Percentiles rank a stretch among this genome's conserved stretches.
These are phyloP conservation scores for Nakaseomyces uthaithaninus DNA, from an alignment of 1,139 yeast species.

Conservation along the genomic window DNA sequence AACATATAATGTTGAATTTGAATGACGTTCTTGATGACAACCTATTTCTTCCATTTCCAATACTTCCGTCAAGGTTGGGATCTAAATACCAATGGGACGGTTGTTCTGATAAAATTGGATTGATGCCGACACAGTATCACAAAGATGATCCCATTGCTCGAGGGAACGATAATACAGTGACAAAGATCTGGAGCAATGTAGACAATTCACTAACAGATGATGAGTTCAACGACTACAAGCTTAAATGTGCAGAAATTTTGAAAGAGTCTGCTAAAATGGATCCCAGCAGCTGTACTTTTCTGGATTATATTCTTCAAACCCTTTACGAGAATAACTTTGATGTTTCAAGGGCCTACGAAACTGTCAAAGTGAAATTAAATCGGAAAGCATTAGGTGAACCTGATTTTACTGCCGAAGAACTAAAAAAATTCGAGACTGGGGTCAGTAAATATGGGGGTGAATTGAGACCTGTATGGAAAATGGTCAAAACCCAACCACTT, in stretches of 20 bases:
- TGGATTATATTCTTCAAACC: slow-evolving; percentile 59
- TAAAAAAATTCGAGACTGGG: slow-evolving; percentile 64
- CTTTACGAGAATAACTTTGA: slow-evolving; percentile 49
- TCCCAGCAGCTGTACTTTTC: slow-evolving; percentile 60
- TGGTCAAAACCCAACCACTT: slow-evolving; percentile 60
- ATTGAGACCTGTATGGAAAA: slow-evolving; percentile 59
- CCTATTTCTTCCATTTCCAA: slow-evolving; percentile 24
- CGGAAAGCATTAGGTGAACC: slow-evolving; percentile 66
- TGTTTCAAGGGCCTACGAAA: slow-evolving; percentile 38
- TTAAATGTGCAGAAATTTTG: slow-evolving; percentile 41
- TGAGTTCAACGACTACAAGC: slow-evolving; percentile 46
- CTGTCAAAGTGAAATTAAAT: slow-evolving; percentile 38
- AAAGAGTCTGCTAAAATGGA: slow-evolving; percentile 48
- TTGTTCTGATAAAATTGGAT: slow-evolving; percentile 13
- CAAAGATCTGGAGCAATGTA: slow-evolving; percentile 58
- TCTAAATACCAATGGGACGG: slow-evolving; percentile 28
- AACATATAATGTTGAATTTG: slow-evolving; percentile 18
- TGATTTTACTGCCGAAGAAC: slow-evolving; percentile 55
- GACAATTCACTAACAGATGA: slow-evolving; percentile 32
- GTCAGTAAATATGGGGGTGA: slow-evolving; percentile 73
- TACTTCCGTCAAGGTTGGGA: slow-evolving; percentile 26
- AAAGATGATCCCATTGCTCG: slow-evolving; percentile 9
- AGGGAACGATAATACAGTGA: slow-evolving; percentile 14
- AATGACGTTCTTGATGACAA: slow-evolving; percentile 19
- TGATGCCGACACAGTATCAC: slow-evolving; percentile 14